phyloP scores from a whole-genome alignment of 208 protist species.

The Trichomonas vaginalis region DNA sequence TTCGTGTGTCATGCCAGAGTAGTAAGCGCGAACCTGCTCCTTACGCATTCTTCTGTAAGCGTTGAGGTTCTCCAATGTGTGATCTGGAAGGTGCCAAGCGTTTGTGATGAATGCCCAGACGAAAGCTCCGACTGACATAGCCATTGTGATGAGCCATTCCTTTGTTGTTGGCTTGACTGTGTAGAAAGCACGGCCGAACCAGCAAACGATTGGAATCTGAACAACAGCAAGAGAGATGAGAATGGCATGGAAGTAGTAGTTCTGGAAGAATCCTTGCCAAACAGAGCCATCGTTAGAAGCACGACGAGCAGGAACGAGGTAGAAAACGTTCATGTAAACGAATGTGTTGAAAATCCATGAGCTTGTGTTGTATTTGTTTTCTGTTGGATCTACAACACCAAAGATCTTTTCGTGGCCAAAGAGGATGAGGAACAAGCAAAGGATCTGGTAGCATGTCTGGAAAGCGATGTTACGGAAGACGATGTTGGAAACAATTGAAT shows the following conservation, averaged over 20 bases:
- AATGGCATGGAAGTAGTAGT: neutral
- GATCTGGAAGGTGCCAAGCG: neutral
- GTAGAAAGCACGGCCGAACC: neutral
- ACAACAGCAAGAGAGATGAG: neutral
- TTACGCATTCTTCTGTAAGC: neutral
- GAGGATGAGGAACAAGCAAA: conserved; percentile 34
- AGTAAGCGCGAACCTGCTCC: neutral
- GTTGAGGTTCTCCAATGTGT: neutral
- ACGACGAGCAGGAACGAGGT: conserved; percentile 26
- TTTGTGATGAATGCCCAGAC: neutral
- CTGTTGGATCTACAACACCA: neutral
- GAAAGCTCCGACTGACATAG: neutral
- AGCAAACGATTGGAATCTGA: neutral
- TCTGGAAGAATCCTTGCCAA: neutral
- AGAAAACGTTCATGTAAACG: conserved; percentile 35
- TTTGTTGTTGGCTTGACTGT: neutral
- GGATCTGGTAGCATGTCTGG: conserved; percentile 52
- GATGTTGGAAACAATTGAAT: conserved; percentile 23
- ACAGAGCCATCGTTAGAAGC: neutral
- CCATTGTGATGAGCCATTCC: neutral
- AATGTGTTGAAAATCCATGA: conserved; percentile 36
- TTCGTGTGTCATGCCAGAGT: neutral
- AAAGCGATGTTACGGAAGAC: conserved; percentile 57
- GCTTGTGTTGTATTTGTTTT: neutral
- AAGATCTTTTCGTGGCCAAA: conserved; percentile 24